Evolutionary conservation across 768 basidiomycete genomes (phyloP).

Genomic region (Mycena sanguinolenta): DNA sequence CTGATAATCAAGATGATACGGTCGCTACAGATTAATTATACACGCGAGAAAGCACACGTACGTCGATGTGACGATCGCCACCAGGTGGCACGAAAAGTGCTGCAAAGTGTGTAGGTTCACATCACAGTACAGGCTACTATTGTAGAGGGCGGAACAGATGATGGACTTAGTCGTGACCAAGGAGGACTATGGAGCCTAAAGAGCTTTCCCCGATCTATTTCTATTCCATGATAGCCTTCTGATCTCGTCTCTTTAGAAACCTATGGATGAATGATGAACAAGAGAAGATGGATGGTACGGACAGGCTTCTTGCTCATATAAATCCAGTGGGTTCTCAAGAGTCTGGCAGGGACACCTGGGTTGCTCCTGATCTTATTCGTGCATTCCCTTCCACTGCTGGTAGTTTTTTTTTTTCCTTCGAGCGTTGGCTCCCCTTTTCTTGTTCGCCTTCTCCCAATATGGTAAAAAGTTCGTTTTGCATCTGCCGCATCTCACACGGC

Average conservation of each 20-base stretch:
- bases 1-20: no score
- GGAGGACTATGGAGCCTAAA: no score
- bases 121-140: no score
- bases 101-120: no score
- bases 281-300: neutral
- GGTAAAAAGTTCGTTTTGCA: neutral
- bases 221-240: neutral
- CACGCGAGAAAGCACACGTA: no score
- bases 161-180: no score
- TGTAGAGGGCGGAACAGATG: no score
- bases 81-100: no score
- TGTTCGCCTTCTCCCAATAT: neutral
- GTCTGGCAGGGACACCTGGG: conserved; percentile 8
- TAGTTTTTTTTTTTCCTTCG: neutral
- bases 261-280: neutral
- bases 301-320: neutral
- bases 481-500: neutral
- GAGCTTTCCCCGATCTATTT: no score
- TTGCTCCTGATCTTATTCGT: neutral
- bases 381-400: neutral
- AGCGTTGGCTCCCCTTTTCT: neutral
- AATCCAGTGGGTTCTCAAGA: neutral
- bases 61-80: no score
- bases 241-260: neutral
- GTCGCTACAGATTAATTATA: no score